phyloP scores from a whole-genome alignment of 495 filamentous ascomycete species.

The Podospora pseudopauciseta region DNA sequence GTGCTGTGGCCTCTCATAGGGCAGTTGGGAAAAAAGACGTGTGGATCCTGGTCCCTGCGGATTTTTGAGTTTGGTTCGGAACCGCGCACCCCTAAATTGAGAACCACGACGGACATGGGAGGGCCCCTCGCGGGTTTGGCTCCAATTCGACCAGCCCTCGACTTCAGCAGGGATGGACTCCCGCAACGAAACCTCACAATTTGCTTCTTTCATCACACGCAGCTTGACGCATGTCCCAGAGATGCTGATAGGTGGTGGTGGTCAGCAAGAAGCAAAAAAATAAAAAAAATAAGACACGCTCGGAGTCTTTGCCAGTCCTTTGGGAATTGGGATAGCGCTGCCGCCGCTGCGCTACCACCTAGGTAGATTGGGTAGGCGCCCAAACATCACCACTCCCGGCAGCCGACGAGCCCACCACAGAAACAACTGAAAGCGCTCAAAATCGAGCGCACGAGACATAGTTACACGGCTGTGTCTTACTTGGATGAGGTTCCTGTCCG shows the following conservation, averaged over 20 bases:
- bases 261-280: neutral
- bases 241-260: neutral
- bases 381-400: conserved; percentile 1
- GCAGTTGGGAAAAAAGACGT: neutral
- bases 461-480: conserved; percentile 3
- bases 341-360: neutral
- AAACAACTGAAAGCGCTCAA: too few relatives aligned
- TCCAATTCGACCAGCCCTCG: conserved; percentile 15
- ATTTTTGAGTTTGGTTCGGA: conserved; percentile 15
- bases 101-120: conserved; percentile 2
- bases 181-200: conserved; percentile 16
- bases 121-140: neutral
- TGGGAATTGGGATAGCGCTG: conserved; percentile 1
- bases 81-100: conserved; percentile 14
- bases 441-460: neutral
- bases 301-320: neutral
- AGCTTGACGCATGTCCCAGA: neutral
- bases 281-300: neutral
- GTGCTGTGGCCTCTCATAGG: neutral
- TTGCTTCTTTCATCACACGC: conserved; percentile 12
- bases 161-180: neutral
- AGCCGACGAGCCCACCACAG: neutral
- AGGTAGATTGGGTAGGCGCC: conserved; percentile 2
- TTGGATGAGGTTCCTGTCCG: neutral
- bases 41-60: conserved; percentile 6